Conservation (phyloP, 2,329 filamentous ascomycete species). For the Torrubiella hemipterigena region DNA sequence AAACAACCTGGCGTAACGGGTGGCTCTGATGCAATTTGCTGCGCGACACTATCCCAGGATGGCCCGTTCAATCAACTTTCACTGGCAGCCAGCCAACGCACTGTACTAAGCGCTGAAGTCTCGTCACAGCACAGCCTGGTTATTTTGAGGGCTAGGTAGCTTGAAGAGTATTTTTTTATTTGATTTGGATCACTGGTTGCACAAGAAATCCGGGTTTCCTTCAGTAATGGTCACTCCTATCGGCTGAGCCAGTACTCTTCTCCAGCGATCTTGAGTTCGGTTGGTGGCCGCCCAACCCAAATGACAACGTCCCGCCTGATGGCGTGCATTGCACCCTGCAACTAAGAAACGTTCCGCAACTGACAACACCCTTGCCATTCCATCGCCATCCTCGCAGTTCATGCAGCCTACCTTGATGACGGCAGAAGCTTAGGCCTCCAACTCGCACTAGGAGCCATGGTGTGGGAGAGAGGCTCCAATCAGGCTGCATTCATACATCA, state of each 20-base stretch:
- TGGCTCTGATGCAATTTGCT: neutral
- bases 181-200: neutral
- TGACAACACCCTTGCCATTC: neutral
- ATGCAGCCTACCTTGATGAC: neutral
- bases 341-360: neutral
- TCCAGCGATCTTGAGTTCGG: neutral
- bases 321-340: neutral
- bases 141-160: too few species aligned
- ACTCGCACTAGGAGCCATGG: too few species aligned
- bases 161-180: too few species aligned
- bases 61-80: too few species aligned
- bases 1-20: neutral
- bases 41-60: too few species aligned
- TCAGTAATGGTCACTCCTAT: neutral
- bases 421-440: too few species aligned
- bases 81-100: too few species aligned
- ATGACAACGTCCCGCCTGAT: neutral
- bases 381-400: neutral
- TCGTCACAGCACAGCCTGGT: too few species aligned
- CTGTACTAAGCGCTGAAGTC: too few species aligned
- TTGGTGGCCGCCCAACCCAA: too few species aligned
- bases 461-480: too few species aligned
- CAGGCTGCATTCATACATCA: too few species aligned
- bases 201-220: neutral
- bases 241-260: neutral